Conservation (phyloP, 2,329 filamentous ascomycete species). For the Trichophyton verrucosum region DNA sequence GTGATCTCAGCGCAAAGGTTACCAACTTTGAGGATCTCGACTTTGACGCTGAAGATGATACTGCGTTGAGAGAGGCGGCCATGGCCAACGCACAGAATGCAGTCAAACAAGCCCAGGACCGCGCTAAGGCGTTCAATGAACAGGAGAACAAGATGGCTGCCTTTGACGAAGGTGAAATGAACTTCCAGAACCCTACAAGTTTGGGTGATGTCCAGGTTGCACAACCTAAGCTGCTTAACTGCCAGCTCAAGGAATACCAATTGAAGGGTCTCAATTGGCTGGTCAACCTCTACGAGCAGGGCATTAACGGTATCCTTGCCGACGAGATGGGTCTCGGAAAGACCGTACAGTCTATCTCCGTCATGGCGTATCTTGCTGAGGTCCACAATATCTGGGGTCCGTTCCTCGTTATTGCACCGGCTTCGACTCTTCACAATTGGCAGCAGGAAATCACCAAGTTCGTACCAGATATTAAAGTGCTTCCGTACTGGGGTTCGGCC, state of each 20-base stretch:
- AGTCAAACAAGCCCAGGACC: slow-evolving; percentile 84
- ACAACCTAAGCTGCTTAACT: slow-evolving; percentile 85
- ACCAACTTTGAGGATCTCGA: slow-evolving; percentile 90
- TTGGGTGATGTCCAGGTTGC: slow-evolving; percentile 88
- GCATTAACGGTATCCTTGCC: slow-evolving; percentile 91
- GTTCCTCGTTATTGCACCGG: slow-evolving; percentile 78
- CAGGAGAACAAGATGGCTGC: slow-evolving; percentile 52
- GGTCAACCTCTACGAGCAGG: slow-evolving; percentile 96
- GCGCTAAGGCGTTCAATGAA: slow-evolving; percentile 86
- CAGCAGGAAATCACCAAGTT: slow-evolving; percentile 96
- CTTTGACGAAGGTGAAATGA: slow-evolving; percentile 94
- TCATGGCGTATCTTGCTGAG: slow-evolving; percentile 97
- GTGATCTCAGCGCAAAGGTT: slow-evolving; percentile 53
- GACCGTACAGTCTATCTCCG: slow-evolving; percentile 96
- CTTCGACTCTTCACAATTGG: slow-evolving; percentile 63
- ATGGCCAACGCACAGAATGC: slow-evolving; percentile 94
- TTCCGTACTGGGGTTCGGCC: slow-evolving; percentile 95
- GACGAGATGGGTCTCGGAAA: slow-evolving; percentile 99
- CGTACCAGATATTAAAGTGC: slow-evolving; percentile 83
- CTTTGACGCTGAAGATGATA: slow-evolving; percentile 91
- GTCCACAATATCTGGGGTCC: slow-evolving; percentile 95
- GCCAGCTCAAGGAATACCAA: slow-evolving; percentile 96
- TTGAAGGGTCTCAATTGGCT: slow-evolving; percentile 99
- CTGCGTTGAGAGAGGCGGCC: slow-evolving; percentile 64
- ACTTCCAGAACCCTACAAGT: slow-evolving; percentile 96